Evolutionary conservation across 352 stramenopile genomes (phyloP), one percentile per base, ranked within the genome.

Genomic region (Phytophthora kernoviae): DNA sequence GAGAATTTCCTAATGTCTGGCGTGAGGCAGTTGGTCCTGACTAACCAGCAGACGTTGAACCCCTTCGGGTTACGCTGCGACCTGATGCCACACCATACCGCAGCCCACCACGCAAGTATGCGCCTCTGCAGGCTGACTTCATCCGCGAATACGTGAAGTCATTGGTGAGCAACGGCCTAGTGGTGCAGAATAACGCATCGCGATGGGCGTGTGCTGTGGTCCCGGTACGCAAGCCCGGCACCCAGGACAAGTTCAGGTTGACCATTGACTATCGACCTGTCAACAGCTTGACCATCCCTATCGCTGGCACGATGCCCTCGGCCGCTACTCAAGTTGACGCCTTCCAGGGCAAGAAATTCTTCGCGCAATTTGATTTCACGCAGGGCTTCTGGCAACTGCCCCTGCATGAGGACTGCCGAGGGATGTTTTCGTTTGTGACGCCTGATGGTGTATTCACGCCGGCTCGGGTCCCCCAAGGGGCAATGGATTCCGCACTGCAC

Each of bases 361-460:
- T 56, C 4, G 56, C 3, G 1, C 48, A 27, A 2, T 43, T 59
- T 17, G 63, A 68, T 34, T 50, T 68, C 4, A 58, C 54, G 15
- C 48, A 68, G 12, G 63, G 57, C 12, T 72, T 68, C 32, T 72
- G 37, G 63, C 57, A 68, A 32, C 30, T 68, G 12, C 53, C 37
- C 5, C 45, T 63, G 15, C n/a, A 59, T 18, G 34, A 45, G n/a
- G 55, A 52, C 0, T 57, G 52, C 24, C 59, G 42, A 0, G 53
- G 69, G 21, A 47, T 54, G 0, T 59, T 65, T 18, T 44, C n/a
- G 0, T 73, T 64, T 43, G 44, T 72, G n/a, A 72, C 42, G 0
- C 37, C 58, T 14, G 40, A 60, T 20, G 56, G 49, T 21, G 57
- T 67, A 7, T 68, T 49, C 24, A 67, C 56, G 21, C 46, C 46